Conservation (phyloP, 495 filamentous ascomycete species). For the Daldinia grandis region DNA sequence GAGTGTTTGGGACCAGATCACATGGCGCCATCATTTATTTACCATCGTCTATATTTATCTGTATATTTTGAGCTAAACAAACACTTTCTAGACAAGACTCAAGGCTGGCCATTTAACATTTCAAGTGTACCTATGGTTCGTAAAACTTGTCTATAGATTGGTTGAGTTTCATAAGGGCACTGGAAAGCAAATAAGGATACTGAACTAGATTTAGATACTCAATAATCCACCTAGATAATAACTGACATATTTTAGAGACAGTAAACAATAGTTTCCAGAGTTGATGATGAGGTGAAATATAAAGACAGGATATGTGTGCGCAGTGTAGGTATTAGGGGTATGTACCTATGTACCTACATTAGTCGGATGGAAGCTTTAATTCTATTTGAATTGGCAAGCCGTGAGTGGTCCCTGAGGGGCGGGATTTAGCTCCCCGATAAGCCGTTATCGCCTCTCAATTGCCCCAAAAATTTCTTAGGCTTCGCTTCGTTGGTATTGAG, state of each 20-base stretch:
- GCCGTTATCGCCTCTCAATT: slow-evolving; percentile 32
- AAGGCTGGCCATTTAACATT: not conserved
- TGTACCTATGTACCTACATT: not conserved
- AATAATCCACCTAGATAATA: too few species aligned
- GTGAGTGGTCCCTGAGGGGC: slow-evolving; percentile 27
- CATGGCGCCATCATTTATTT: slow-evolving; percentile 26
- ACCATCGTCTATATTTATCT: not conserved
- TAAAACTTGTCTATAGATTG: slow-evolving; percentile 11
- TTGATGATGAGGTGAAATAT: too few species aligned
- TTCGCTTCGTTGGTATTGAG: slow-evolving; percentile 10
- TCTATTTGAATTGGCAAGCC: slow-evolving; percentile 6
- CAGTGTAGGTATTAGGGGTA: not conserved
- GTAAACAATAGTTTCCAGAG: too few species aligned
- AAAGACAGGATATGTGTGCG: too few species aligned
- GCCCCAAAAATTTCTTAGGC: slow-evolving; percentile 50
- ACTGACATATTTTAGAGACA: too few species aligned
- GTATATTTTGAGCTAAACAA: not conserved
- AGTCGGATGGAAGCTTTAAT: not conserved
- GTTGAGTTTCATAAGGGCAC: not conserved
- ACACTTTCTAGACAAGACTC: not conserved
- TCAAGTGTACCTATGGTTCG: not conserved
- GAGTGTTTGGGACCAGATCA: slow-evolving; percentile 15
- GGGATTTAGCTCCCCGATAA: slow-evolving; percentile 33
- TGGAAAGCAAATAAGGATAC: slow-evolving; percentile 4
- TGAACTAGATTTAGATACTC: not conserved